Evolutionary conservation across 1,139 yeast genomes (phyloP), one percentile per base, ranked within the genome.

Genomic region (Kodamaea plutei): DNA sequence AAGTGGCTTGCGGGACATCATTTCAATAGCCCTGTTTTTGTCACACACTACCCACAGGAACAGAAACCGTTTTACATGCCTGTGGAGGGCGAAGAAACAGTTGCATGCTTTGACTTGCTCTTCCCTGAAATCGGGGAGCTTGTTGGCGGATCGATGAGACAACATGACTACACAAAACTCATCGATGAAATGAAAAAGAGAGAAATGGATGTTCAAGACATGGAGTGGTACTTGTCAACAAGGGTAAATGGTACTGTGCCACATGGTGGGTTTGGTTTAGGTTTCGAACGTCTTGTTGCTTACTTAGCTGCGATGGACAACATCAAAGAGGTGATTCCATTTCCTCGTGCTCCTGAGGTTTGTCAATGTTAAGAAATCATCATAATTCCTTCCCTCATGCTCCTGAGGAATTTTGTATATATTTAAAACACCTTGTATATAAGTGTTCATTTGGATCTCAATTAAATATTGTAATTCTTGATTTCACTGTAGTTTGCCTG

Each of bases 261-360:
- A 0, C 97, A 89, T 52, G 98, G 98, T 26, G 99, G 99, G 0
- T 93, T 84, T 57, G 99, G 99, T 0, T 66, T 93, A 67, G 99
- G 99, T 0, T 79, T 89, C 46, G 98, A 93, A 53, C 64, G 99
- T 38, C 58, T 91, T 24, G 57, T 93, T 11, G 77, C 84, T 27
- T 89, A 80, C 45, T 61, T 87, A 33, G 65, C 76, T 6, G 91
- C 82, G 3, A 67, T 73, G 28, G 94, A 84, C 26, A 87, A 84
- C 49, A 74, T 93, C 27, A 72, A 84, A 45, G 99, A 93, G 46
- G 84, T 85, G 3, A 78, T 85, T 21, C 85, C 96, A 2, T 89
- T 91, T 54, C 91, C 95, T 3, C 40, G 75, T 29, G 61, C 57
- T 0, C 66, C 71, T 1, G 58, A 51, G 4, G 38, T 49, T 12